phyloP scores from a whole-genome alignment of 805 yeast species.

The Dipodascopsis uninucleata region DNA sequence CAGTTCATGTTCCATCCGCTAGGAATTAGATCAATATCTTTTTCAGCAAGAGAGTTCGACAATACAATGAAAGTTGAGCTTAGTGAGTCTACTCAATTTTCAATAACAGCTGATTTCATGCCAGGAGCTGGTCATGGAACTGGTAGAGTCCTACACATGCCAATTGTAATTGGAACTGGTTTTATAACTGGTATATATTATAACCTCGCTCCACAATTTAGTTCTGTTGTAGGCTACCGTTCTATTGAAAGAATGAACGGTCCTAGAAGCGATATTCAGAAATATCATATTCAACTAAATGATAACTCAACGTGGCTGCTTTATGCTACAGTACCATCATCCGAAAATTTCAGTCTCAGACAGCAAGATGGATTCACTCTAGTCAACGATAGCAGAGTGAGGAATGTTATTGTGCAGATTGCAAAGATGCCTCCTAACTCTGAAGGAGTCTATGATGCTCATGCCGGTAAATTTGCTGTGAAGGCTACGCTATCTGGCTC shows the following conservation, averaged over 20 bases:
- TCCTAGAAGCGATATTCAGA: constrained; percentile 44
- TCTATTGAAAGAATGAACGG: constrained; percentile 43
- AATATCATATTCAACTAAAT: constrained; percentile 53
- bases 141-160: constrained; percentile 29
- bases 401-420: constrained; percentile 57
- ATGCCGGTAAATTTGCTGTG: constrained; percentile 61
- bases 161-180: constrained; percentile 61
- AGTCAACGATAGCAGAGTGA: constrained; percentile 43
- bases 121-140: constrained; percentile 11
- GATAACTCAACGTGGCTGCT: constrained; percentile 64
- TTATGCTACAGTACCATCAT: constrained; percentile 46
- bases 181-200: constrained; percentile 49
- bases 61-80: constrained; percentile 33
- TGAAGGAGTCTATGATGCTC: constrained; percentile 47
- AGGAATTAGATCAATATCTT: constrained; percentile 51
- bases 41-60: constrained; percentile 52
- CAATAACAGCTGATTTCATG: constrained; percentile 27
- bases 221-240: constrained; percentile 53
- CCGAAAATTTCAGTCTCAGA: constrained; percentile 32
- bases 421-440: constrained; percentile 46
- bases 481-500: constrained; percentile 46
- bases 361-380: constrained; percentile 40
- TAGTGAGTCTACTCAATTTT: constrained; percentile 20
- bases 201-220: constrained; percentile 30
- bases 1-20: constrained; percentile 56